Base-by-base conservation (phyloP, 1,284 basidiomycete genomes). In the Pulchroboletus neoregius region DNA sequence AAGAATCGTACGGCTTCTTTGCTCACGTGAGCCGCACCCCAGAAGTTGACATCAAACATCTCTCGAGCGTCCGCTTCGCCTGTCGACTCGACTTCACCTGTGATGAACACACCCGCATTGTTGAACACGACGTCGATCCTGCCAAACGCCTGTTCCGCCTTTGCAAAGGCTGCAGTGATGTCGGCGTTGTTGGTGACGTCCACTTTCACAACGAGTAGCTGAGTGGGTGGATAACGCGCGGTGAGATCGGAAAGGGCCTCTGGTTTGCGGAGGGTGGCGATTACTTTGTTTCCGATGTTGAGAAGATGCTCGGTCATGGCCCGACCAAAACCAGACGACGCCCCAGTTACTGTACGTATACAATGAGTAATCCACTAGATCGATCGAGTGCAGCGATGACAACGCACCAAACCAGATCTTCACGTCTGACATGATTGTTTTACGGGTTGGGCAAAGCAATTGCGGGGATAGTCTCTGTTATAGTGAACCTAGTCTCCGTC, bases 121-220 rank as follows among this genome's bases (percentile, higher is more conserved):
- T 73, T 74, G 52, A 71, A 67, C 6, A 76, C 72, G 22, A 74
- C 65, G 36, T 74, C 71, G 32, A 74, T 53, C 10, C 68, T 57
- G 3, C 73, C 74, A 45, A 73, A 73, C 2, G 38, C 42, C 4
- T 58, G 55, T 39, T 61, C 52, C 0, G 65, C 67, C 16, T 54
- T 52, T 2, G 55, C 48, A 42, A 75, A 75, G 0, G 67, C 71
- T 1, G 48, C 54, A 0, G 27, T 33, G 42, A 74, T 56, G 5
- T 55, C 48, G 2, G 36, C 38, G 6, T 50, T 45, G 6, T 66
- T 48, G 13, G 61, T 68, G 38, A 76, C 68, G 55, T 77, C 73
- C n/a, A 71, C 50, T 39, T 65, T 57, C 39, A 71, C 41, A 15
- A 70, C 56, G 23, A 74, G 60, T 6, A 76, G 63, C 28, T 63